phyloP scores from a whole-genome alignment of 768 basidiomycete genomes.

The Lentinula raphanica region DNA sequence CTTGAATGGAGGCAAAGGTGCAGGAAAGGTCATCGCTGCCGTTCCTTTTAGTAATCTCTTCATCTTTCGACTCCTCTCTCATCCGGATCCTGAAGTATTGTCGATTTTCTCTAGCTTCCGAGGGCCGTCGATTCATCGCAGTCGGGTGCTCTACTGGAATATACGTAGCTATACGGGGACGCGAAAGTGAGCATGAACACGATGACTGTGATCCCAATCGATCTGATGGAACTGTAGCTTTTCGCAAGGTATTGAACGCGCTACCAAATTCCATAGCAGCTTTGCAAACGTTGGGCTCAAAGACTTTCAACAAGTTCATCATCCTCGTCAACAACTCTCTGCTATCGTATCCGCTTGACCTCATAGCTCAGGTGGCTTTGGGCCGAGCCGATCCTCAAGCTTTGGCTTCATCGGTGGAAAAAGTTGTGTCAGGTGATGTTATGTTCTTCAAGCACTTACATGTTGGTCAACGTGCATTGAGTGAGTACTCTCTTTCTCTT shows the following conservation, averaged over 20 bases:
- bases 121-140: conserved; percentile 52
- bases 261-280: conserved; percentile 51
- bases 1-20: conserved; percentile 25
- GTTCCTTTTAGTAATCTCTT: conserved; percentile 51
- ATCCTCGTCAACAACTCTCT: conserved; percentile 57
- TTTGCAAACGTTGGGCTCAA: conserved; percentile 37
- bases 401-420: conserved; percentile 57
- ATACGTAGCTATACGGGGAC: conserved; percentile 54
- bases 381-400: conserved; percentile 40
- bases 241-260: conserved; percentile 49
- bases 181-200: conserved; percentile 44
- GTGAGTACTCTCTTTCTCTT: conserved; percentile 35
- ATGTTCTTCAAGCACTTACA: conserved; percentile 56
- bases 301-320: conserved; percentile 60
- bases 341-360: conserved; percentile 64
- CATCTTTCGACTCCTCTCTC: not conserved
- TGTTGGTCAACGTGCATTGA: conserved; percentile 47
- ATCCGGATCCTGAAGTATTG: not conserved
- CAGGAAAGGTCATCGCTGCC: conserved; percentile 57
- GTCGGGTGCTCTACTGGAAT: conserved; percentile 66
- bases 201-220: not conserved
- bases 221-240: conserved; percentile 34
- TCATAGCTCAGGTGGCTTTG: conserved; percentile 55
- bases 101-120: conserved; percentile 32
- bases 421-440: conserved; percentile 53